Conservation (phyloP, 495 filamentous ascomycete species). For the Articulospora tetracladia region DNA sequence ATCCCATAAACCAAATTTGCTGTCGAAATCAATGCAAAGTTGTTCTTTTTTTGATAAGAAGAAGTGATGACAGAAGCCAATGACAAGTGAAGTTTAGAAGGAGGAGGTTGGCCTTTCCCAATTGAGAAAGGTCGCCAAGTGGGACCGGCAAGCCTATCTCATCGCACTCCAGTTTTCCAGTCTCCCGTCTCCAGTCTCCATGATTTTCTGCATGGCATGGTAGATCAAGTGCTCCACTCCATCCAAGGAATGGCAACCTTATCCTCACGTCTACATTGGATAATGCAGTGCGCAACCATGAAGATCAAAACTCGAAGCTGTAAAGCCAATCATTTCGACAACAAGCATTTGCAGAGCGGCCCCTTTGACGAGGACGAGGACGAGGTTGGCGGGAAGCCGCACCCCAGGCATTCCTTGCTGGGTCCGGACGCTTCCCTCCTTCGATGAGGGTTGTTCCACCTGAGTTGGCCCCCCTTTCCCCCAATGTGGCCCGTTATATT, state of each 20-base stretch:
- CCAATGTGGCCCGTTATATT: neutral
- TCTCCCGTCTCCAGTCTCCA: neutral
- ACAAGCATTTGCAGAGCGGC: no score
- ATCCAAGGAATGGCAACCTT: neutral
- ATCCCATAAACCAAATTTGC: neutral
- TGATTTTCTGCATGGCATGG: neutral
- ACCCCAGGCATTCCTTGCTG: no score
- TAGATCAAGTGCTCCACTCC: neutral
- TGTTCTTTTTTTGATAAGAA: neutral
- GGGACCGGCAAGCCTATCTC: no score
- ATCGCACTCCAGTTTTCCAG: no score
- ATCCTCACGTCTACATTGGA: neutral
- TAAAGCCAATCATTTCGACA: no score
- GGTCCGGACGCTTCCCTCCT: neutral
- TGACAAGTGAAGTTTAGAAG: neutral
- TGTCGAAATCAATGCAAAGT: neutral
- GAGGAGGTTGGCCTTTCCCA: neutral
- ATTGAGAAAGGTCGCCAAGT: no score
- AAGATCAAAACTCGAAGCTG: neutral
- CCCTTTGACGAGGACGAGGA: no score
- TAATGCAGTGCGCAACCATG: neutral
- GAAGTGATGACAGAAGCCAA: slow-evolving; percentile 11
- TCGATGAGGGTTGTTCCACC: neutral
- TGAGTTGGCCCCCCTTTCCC: neutral
- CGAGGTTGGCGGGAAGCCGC: no score